phyloP scores from a whole-genome alignment of 192 early-diverging fungal genomes.

The Entomortierella beljakovae region DNA sequence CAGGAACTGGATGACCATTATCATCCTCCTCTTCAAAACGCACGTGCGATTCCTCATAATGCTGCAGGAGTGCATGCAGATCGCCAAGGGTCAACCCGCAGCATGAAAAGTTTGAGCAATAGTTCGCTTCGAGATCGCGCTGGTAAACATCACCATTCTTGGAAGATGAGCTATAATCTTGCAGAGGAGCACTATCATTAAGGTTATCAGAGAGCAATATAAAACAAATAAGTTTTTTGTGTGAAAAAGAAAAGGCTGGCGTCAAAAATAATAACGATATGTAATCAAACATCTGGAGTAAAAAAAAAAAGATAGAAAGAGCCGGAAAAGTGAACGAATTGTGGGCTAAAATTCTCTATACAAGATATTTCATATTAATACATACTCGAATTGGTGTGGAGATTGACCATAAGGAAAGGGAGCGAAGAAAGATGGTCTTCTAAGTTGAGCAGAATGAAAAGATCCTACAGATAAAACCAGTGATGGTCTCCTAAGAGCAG shows the following conservation, averaged over 20 bases:
- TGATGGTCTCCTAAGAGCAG: slow-evolving; percentile 37
- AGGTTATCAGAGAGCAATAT: slow-evolving; percentile 1
- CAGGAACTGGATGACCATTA: slow-evolving; percentile 42
- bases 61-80: slow-evolving; percentile 95
- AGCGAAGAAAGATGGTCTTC: slow-evolving; percentile 46
- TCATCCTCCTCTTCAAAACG: slow-evolving; percentile 84
- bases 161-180: slow-evolving; percentile 50
- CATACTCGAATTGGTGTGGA: slow-evolving; percentile 45
- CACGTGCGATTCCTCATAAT: slow-evolving; percentile 96
- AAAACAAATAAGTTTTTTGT: not conserved
- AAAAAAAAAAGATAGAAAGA: not conserved
- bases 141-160: slow-evolving; percentile 53
- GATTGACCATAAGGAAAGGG: slow-evolving; percentile 51
- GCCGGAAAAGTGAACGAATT: no score
- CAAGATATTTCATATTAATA: slow-evolving; percentile 21
- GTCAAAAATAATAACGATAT: no score
- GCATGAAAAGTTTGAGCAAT: slow-evolving; percentile 96
- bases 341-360: no score
- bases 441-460: slow-evolving; percentile 50
- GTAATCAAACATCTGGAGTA: not conserved
- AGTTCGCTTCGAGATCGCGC: slow-evolving; percentile 87
- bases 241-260: slow-evolving; percentile 1
- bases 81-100: slow-evolving; percentile 90
- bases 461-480: slow-evolving; percentile 45
- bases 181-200: slow-evolving; percentile 17